Evolutionary conservation across 2,329 filamentous ascomycete species (phyloP), one percentile per base, ranked within the genome.

Genomic region (Cryphonectria radicalis): DNA sequence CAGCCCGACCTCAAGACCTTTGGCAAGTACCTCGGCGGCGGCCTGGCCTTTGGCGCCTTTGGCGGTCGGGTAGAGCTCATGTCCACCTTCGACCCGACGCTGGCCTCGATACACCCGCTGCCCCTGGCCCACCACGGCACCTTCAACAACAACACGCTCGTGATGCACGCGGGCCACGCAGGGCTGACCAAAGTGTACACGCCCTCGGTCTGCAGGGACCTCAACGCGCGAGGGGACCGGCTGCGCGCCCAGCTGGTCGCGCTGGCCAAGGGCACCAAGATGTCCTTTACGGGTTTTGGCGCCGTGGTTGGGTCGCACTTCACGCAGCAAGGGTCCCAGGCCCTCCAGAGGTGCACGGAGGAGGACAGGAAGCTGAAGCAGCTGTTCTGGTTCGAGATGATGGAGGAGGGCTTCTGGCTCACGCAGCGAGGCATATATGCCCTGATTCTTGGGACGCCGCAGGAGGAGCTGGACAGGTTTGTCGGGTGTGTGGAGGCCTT

Each of bases 61-160:
- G 88, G 88, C 3, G 88, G 88, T 0, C 78, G 81, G 75, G 68
- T 65, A 46, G 68, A 70, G 13, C 50, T 72, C 11, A 72, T 72
- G 71, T 35, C 68, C 17, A 65, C 70, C 42, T 72, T 70, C 60
- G 71, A 72, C 32, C 71, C 71, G n/a, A 37, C 68, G 1, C 55
- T 60, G 0, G 25, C 37, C 22, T 40, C 63, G 4, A 55, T 53
- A 13, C 50, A 50, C 10, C 50, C 62, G 11, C 25, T 40, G 42
- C 59, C 43, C 0, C 79, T 89, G 14, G 77, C 82, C 0, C 89
- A 92, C 75, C 87, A 89, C 0, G 90, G 90, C 1, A 92, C 90
- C 0, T 92, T 91, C 78, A 91, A 92, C 77, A 92, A 93, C 76
- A 92, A 92, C 77, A 75, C 84, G 1, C 79, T 91, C 8, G 86